Conservation (phyloP, 371 early-diverging fungal species). For the Mucor piriformis region DNA sequence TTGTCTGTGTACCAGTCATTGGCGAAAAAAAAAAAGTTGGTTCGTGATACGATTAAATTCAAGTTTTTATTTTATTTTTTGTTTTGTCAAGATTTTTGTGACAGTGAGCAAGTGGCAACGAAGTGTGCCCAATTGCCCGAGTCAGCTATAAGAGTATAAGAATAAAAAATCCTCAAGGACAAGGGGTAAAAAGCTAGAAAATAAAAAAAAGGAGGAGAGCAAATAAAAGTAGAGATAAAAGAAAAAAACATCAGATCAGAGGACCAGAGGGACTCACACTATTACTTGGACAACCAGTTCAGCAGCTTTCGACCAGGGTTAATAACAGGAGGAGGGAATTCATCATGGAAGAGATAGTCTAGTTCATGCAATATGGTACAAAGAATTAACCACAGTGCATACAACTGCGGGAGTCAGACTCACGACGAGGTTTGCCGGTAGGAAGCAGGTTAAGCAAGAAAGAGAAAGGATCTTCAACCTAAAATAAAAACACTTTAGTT, state of each 20-base stretch:
- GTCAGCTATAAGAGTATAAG: no score
- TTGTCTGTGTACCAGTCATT: not conserved
- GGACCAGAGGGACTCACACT: not conserved
- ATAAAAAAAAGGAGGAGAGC: no score
- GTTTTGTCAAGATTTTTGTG: no score
- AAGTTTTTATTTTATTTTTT: no score
- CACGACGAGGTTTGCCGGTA: not conserved
- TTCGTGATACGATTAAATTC: no score
- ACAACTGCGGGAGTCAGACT: not conserved
- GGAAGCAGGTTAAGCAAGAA: not conserved
- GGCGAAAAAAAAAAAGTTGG: no score
- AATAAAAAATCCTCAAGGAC: no score
- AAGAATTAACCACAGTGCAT: not conserved
- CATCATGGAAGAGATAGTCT: not conserved
- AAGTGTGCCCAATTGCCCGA: no score
- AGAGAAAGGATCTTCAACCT: not conserved
- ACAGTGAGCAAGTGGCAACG: no score
- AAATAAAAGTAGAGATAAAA: no score
- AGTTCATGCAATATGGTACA: not conserved
- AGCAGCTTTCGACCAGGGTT: not conserved
- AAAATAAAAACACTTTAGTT: not conserved
- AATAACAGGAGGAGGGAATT: not conserved
- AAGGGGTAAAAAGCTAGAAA: no score
- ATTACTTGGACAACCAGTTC: not conserved
- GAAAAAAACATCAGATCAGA: no score